Conservation (phyloP, 164 flowering plant genomes). For the Santalum album region DNA sequence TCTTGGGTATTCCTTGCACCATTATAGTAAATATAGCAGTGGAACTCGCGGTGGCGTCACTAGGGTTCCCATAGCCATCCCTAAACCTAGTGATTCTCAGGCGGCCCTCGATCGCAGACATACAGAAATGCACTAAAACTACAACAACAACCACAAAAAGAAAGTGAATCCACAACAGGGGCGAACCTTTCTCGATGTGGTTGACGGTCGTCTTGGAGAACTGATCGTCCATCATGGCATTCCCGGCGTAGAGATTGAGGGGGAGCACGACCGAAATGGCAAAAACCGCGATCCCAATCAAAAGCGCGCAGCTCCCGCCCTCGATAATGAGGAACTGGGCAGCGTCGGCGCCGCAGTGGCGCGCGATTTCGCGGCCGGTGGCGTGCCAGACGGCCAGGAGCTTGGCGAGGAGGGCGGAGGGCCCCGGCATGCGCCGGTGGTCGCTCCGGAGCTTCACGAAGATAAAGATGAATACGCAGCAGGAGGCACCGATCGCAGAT, state of each 20-base stretch:
- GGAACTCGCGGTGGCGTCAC: constrained; percentile 48
- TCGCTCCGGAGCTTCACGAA: constrained; percentile 91
- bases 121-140: constrained; percentile 63
- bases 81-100: constrained; percentile 75
- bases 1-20: constrained; percentile 83
- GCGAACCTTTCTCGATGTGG: constrained; percentile 71
- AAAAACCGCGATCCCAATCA: constrained; percentile 39
- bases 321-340: constrained; percentile 87
- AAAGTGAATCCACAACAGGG: constrained; percentile 79
- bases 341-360: constrained; percentile 95
- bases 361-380: constrained; percentile 74
- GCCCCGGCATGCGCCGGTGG: constrained; percentile 86
- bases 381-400: constrained; percentile 99
- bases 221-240: constrained; percentile 51
- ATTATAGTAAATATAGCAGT: constrained; percentile 77
- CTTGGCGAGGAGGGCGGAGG: constrained; percentile 68
- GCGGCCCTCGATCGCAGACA: constrained; percentile 47
- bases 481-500: constrained; percentile 68
- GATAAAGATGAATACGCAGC: constrained; percentile 70
- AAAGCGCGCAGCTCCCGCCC: constrained; percentile 74
- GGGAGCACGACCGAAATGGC: constrained; percentile 56
- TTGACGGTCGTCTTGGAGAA: constrained; percentile 82
- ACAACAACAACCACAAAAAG: constrained; percentile 61
- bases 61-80: constrained; percentile 75
- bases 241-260: constrained; percentile 69